Evolutionary conservation across 345 rosid genomes (phyloP), one percentile per base, ranked within the genome.

Genomic region (Passiflora organensis): DNA sequence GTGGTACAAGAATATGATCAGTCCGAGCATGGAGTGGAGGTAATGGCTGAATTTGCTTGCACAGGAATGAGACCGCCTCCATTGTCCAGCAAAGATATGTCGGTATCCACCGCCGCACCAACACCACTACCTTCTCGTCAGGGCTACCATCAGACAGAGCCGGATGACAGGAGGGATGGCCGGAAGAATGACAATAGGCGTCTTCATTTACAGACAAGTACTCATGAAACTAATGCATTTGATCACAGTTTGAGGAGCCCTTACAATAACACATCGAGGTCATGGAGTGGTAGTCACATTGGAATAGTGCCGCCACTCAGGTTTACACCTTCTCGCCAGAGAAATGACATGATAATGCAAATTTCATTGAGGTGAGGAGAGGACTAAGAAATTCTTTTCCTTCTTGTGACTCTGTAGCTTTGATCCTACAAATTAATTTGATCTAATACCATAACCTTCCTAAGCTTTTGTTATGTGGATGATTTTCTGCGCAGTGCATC

Each of bases 1-100:
- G 78, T 77, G 59, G 81, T 84, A 20, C 91, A 81, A 59, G 72
- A 67, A 32, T 84, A 84, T 42, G 86, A 79, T 55, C 82, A 73
- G 13, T 79, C 91, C 0, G 75, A 81, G 5, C 28, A 44, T 2
- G 84, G 91, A 17, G 85, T 81, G 1, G 82, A 73, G 48, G 78
- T 56, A 11, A 25, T 84, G 0, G 84, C 85, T 0, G 80, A 79
- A 54, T 84, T 81, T 19, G 83, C 71, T 2, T 66, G 59, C 4
- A 77, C 80, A 0, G 91, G 86, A 17, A 32, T 69, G 75, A 84
- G 61, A 58, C 91, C 85, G 0, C 83, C 84, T 0, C 65, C 62
- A 11, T 48, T 84, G 48, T 42, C 68, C 1, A 62, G 63, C 1
- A 76, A 66, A 44, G 73, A 71, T 20, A 32, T 44, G 47, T 75